A percentile compares a stretch with the other conserved stretches of the same genome.
These are phyloP conservation scores for Suillus luteus DNA, from an alignment of 768 basidiomycete genomes.

Conservation along the genomic window DNA sequence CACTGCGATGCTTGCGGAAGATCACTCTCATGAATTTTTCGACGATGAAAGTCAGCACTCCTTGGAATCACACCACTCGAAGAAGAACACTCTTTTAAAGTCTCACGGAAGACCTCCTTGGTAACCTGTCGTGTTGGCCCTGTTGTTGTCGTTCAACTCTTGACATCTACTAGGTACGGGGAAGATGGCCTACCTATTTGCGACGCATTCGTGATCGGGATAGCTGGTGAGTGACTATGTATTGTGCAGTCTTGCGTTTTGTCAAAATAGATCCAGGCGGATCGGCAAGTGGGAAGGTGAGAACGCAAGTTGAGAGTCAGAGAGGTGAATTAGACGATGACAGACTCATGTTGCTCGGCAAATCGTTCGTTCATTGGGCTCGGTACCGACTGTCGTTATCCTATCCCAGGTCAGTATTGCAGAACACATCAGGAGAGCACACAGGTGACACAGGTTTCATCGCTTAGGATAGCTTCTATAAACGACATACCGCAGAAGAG, in stretches of 20 bases:
- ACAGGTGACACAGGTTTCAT: background rate
- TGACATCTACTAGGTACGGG: slow-evolving; percentile 61
- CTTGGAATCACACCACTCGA: slow-evolving; percentile 33
- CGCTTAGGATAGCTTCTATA: slow-evolving; percentile 91
- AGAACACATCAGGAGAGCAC: background rate
- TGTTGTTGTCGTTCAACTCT: slow-evolving; percentile 15
- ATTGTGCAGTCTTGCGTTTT: background rate
- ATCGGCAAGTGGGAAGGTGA: slow-evolving; percentile 85
- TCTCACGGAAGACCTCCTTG: slow-evolving; percentile 88
- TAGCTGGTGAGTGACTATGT: slow-evolving; percentile 62
- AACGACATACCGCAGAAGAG: slow-evolving; percentile 75
- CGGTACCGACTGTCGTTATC: slow-evolving; percentile 86
- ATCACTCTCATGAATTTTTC: slow-evolving; percentile 22
- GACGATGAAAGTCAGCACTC: slow-evolving; percentile 23
- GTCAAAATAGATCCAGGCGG: slow-evolving; percentile 51
- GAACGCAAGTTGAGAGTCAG: slow-evolving; percentile 13
- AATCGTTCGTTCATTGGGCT: slow-evolving; percentile 79
- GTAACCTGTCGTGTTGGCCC: slow-evolving; percentile 39
- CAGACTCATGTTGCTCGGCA: slow-evolving; percentile 87
- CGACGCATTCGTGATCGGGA: slow-evolving; percentile 82
- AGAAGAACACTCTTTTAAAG: slow-evolving; percentile 76
- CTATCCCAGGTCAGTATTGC: slow-evolving; percentile 68
- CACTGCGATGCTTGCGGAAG: slow-evolving; percentile 30
- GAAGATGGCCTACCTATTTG: slow-evolving; percentile 68
- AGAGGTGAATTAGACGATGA: slow-evolving; percentile 2